Evolutionary conservation across 2,329 filamentous ascomycete species (phyloP).

Genomic region (Xylogone sp.): DNA sequence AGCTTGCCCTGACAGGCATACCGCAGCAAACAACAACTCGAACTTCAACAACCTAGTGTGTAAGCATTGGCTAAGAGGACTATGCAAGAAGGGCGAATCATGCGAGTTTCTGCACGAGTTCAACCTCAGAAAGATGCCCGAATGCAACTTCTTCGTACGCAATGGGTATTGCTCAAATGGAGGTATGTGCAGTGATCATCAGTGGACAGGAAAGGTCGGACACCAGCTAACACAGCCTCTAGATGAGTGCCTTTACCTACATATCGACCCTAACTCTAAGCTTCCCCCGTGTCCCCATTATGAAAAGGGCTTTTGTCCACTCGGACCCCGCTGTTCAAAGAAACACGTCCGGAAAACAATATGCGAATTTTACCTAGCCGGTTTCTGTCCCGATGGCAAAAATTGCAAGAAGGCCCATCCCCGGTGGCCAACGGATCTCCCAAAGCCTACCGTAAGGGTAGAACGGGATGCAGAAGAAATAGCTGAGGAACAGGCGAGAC

Average conservation of each 20-base stretch:
- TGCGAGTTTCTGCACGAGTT: slow-evolving; percentile 99
- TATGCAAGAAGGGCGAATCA: slow-evolving; percentile 95
- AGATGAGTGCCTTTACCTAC: slow-evolving; percentile 91
- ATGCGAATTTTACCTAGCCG: slow-evolving; percentile 83
- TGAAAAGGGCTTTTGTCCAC: slow-evolving; percentile 88
- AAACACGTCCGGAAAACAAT: slow-evolving; percentile 80
- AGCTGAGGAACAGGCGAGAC: slow-evolving; percentile 56
- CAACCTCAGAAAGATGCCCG: slow-evolving; percentile 96
- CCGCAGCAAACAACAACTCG: slow-evolving; percentile 32
- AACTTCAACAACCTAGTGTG: slow-evolving; percentile 83
- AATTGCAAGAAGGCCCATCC: slow-evolving; percentile 79
- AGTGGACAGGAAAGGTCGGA: not conserved
- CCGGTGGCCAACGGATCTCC: slow-evolving; percentile 67
- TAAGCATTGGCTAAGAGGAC: slow-evolving; percentile 96
- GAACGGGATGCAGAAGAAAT: slow-evolving; percentile 51
- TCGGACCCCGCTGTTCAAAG: slow-evolving; percentile 83
- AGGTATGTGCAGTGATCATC: slow-evolving; percentile 17
- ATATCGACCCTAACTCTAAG: slow-evolving; percentile 79
- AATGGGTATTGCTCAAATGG: slow-evolving; percentile 96
- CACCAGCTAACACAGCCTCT: slow-evolving; percentile 3
- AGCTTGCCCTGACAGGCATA: slow-evolving; percentile 80
- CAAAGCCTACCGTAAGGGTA: slow-evolving; percentile 70
- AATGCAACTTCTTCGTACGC: slow-evolving; percentile 93
- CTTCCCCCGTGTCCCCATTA: slow-evolving; percentile 84
- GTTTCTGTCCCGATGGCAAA: slow-evolving; percentile 87